phyloP scores from a whole-genome alignment of 768 basidiomycete genomes.

The Flagelloscypha sp. region DNA sequence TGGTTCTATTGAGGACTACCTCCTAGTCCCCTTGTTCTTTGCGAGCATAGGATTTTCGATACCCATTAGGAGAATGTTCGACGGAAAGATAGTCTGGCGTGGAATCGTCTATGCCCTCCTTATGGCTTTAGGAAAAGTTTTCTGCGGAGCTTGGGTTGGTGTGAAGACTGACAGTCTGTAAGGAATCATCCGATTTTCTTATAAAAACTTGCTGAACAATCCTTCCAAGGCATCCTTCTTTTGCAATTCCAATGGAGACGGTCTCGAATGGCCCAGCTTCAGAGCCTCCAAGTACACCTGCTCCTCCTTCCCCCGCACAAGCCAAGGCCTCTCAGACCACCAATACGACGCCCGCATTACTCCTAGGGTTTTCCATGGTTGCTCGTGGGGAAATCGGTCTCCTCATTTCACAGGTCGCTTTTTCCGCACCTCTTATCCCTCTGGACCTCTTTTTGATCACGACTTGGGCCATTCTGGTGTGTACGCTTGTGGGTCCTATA shows the following conservation, averaged over 20 bases:
- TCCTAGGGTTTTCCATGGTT: constrained; percentile 54
- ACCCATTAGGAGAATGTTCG: constrained; percentile 36
- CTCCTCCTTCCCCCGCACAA: background rate
- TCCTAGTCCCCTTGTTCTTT: constrained; percentile 61
- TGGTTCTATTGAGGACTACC: constrained; percentile 20
- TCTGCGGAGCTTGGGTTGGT: constrained; percentile 40
- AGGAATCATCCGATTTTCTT: too few relatives aligned
- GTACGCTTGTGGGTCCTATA: constrained; percentile 41
- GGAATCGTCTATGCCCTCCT: constrained; percentile 50
- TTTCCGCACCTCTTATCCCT: constrained; percentile 19
- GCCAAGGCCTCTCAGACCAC: background rate
- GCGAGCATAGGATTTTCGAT: constrained; percentile 54
- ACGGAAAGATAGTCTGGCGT: constrained; percentile 39
- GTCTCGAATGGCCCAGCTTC: too few relatives aligned
- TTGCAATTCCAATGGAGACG: background rate
- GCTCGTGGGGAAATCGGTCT: constrained; percentile 64
- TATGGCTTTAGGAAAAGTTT: constrained; percentile 47
- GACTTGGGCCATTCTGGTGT: constrained; percentile 49
- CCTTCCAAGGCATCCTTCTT: too few relatives aligned
- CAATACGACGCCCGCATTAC: constrained; percentile 20
- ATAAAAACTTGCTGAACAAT: too few relatives aligned
- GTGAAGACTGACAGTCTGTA: too few relatives aligned
- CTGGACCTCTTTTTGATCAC: constrained; percentile 45
- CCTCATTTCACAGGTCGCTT: constrained; percentile 43
- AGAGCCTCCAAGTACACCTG: background rate